phyloP scores from a whole-genome alignment of 495 filamentous ascomycete species.

The Neurospora terricola region DNA sequence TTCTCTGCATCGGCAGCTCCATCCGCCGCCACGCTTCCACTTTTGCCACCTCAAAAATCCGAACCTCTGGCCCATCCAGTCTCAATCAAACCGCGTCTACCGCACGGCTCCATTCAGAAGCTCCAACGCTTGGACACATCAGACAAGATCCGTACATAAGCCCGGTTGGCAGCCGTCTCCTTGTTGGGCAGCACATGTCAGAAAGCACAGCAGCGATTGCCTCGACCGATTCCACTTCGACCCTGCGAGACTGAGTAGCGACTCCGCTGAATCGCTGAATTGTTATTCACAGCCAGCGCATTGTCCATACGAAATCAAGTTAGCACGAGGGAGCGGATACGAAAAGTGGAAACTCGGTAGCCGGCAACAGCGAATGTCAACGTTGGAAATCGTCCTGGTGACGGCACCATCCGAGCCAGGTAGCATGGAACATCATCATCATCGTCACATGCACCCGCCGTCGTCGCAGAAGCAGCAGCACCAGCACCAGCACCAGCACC shows the following conservation, averaged over 20 bases:
- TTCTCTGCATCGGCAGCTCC: neutral
- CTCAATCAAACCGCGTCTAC: neutral
- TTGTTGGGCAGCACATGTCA: neutral
- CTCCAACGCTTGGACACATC: neutral
- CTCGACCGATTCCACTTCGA: neutral
- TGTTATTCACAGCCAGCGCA: neutral
- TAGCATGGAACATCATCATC: neutral
- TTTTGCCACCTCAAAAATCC: neutral
- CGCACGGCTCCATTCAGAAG: neutral
- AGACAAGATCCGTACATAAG: neutral
- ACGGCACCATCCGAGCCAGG: neutral
- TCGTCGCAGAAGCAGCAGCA: conserved; percentile 6
- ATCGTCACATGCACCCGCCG: neutral
- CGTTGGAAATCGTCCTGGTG: neutral
- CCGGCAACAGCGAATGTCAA: neutral
- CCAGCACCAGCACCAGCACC: conserved; percentile 19
- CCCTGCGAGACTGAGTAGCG: neutral
- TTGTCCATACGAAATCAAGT: neutral
- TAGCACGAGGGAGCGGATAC: neutral
- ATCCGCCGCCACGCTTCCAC: neutral
- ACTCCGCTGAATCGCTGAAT: neutral
- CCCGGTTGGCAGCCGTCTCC: neutral
- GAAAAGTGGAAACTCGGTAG: neutral
- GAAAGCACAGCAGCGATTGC: neutral
- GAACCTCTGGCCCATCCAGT: neutral